A percentile compares a stretch with the other conserved stretches of the same genome.
Conservation (phyloP, 2,329 filamentous ascomycete genomes). For the Shiraia bambusicola region DNA sequence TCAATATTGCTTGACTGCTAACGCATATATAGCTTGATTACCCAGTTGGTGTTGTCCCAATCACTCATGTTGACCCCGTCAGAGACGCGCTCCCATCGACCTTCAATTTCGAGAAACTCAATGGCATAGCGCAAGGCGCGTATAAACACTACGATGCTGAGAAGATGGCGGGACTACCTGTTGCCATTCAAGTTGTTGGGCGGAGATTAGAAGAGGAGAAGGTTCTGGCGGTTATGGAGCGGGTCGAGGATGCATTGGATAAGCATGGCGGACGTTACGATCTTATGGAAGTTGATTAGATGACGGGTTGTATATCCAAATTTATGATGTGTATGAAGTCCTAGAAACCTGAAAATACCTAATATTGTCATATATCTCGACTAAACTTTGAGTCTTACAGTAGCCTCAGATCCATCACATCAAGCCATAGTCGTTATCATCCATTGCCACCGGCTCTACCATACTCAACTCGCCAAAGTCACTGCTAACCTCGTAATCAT, state of each 20-base stretch:
- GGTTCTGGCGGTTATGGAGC: conserved; percentile 77
- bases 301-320: neutral
- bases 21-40: conserved; percentile 69
- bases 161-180: conserved; percentile 84
- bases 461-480: conserved; percentile 31
- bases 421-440: conserved; percentile 27
- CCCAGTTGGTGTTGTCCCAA: conserved; percentile 75
- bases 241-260: conserved; percentile 72
- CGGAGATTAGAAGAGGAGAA: conserved; percentile 83
- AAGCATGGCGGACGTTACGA: conserved; percentile 53
- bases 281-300: conserved; percentile 49
- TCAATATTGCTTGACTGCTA: conserved; percentile 1
- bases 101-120: conserved; percentile 66
- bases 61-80: conserved; percentile 76
- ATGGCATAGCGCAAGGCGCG: conserved; percentile 77
- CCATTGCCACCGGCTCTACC: conserved; percentile 31
- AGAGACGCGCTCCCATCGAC: conserved; percentile 65
- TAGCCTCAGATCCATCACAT: conserved; percentile 8
- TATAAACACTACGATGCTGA: conserved; percentile 82
- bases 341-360: no score
- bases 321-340: no score
- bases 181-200: conserved; percentile 82
- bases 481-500: conserved; percentile 22
- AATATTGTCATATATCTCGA: no score
- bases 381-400: no score